A percentile compares a stretch with the other conserved stretches of the same genome.
These are phyloP conservation scores for Termitomyces eurrhizus DNA, from an alignment of 768 basidiomycete genomes.

Conservation along the genomic window DNA sequence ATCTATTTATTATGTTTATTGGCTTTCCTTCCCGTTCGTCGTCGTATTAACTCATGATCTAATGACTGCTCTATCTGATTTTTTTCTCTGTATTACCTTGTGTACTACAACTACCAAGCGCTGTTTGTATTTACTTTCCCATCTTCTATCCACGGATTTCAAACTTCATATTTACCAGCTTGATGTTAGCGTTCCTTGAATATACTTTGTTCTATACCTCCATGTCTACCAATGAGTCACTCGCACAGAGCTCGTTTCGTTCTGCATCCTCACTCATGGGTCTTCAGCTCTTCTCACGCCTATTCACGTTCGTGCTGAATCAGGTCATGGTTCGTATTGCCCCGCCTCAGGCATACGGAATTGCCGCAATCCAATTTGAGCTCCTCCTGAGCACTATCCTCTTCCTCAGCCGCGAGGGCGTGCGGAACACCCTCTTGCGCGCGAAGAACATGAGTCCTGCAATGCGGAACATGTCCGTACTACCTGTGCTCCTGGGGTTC, in stretches of 20 bases:
- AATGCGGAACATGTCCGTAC: constrained; percentile 45
- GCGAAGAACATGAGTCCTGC: constrained; percentile 24
- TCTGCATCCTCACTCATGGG: constrained; percentile 68
- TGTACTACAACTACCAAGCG: constrained; percentile 9
- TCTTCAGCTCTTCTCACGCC: constrained; percentile 80
- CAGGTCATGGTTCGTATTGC: constrained; percentile 82
- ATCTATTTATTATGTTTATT: constrained; percentile 15
- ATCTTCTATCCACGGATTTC: constrained; percentile 1
- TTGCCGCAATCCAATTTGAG: constrained; percentile 93
- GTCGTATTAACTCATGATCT: constrained; percentile 11
- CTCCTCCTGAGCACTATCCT: constrained; percentile 85
- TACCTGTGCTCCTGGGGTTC: constrained; percentile 69
- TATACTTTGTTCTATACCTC: constrained; percentile 1
- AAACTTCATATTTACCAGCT: neutral
- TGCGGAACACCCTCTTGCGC: constrained; percentile 83
- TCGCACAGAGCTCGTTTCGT: constrained; percentile 34
- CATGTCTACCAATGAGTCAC: constrained; percentile 17
- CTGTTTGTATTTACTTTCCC: constrained; percentile 10
- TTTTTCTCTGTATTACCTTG: constrained; percentile 11
- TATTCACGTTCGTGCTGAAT: constrained; percentile 87
- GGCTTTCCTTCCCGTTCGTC: constrained; percentile 9
- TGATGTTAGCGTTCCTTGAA: neutral
- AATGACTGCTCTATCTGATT: constrained; percentile 10
- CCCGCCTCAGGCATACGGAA: constrained; percentile 83
- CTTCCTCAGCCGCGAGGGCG: constrained; percentile 91